Evolutionary conservation across 2,329 filamentous ascomycete species (phyloP).

Genomic region (Pyricularia pennisetigena): DNA sequence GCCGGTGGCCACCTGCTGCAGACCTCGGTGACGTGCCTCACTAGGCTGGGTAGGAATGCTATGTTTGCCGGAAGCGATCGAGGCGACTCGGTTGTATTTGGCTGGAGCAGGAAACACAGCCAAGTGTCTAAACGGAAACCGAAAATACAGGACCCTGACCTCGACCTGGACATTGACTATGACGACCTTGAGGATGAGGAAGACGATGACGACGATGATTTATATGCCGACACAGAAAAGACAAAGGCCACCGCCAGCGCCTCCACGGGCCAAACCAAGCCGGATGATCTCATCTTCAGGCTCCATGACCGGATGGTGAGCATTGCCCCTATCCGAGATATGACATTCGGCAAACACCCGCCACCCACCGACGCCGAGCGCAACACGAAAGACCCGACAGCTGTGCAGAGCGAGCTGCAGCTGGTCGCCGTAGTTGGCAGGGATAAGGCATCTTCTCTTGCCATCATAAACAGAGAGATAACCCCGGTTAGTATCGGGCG

Average conservation of each 20-base stretch:
- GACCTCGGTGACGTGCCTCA: conserved; percentile 57
- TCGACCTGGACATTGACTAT: conserved; percentile 39
- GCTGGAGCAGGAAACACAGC: conserved; percentile 61
- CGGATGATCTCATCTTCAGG: conserved; percentile 61
- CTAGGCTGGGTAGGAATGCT: conserved; percentile 54
- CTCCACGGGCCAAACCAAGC: conserved; percentile 31
- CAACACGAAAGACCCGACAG: conserved; percentile 23
- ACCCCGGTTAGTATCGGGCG: conserved; percentile 61
- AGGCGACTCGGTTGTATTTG: conserved; percentile 69
- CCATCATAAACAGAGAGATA: conserved; percentile 68
- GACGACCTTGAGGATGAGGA: conserved; percentile 39
- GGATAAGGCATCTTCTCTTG: conserved; percentile 58
- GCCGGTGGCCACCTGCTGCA: conserved; percentile 54
- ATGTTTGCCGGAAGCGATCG: conserved; percentile 83
- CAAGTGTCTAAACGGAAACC: conserved; percentile 54
- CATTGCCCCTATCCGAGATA: conserved; percentile 68
- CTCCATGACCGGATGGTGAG: conserved; percentile 69
- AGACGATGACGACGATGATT: conserved; percentile 43
- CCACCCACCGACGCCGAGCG: conserved; percentile 34
- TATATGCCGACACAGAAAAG: conserved; percentile 50
- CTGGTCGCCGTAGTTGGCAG: conserved; percentile 53
- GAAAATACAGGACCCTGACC: conserved; percentile 45
- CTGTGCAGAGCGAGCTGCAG: conserved; percentile 46
- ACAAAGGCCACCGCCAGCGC: conserved; percentile 22
- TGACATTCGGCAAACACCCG: conserved; percentile 55